phyloP scores from a whole-genome alignment of 306 rosid species.

The Begonia fuchsioides region DNA sequence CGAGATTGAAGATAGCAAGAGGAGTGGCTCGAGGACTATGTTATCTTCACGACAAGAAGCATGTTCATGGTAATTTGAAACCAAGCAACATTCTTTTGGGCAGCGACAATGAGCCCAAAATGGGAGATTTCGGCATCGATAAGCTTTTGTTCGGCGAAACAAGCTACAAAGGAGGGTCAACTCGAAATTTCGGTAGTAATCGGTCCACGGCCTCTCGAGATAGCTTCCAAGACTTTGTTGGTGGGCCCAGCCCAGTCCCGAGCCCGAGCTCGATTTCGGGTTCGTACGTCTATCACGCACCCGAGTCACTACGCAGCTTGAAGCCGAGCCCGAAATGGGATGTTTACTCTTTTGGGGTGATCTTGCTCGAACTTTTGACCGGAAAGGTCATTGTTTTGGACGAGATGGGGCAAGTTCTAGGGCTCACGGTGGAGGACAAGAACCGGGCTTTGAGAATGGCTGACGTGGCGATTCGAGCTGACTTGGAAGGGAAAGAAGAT shows the following conservation, averaged over 20 bases:
- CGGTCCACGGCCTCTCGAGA: constrained; percentile 63
- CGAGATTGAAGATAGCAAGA: constrained; percentile 64
- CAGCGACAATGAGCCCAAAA: constrained; percentile 63
- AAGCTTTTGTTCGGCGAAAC: constrained; percentile 6
- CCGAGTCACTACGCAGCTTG: constrained; percentile 61
- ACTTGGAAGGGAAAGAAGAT: constrained; percentile 83
- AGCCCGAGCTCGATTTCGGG: constrained; percentile 66
- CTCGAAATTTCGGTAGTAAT: constrained; percentile 81
- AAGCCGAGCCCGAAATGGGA: constrained; percentile 91
- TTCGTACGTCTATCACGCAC: constrained; percentile 61
- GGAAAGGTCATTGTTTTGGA: constrained; percentile 70
- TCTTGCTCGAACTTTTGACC: constrained; percentile 64
- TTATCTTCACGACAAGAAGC: constrained; percentile 92
- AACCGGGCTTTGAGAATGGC: constrained; percentile 61
- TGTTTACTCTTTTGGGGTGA: constrained; percentile 75
- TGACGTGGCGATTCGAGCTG: constrained; percentile 60
- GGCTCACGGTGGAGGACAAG: constrained; percentile 41
- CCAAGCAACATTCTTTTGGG: constrained; percentile 76
- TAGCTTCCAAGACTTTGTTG: constrained; percentile 36
- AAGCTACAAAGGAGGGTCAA: constrained; percentile 8
- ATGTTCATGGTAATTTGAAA: constrained; percentile 84
- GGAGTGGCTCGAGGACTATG: constrained; percentile 91
- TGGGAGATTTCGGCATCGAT: constrained; percentile 91
- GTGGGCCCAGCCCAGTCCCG: constrained; percentile 84
- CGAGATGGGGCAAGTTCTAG: constrained; percentile 56